Evolutionary conservation across 1,284 basidiomycete species (phyloP), one percentile per base, ranked within the genome.

Genomic region (Trichosporon sp.): DNA sequence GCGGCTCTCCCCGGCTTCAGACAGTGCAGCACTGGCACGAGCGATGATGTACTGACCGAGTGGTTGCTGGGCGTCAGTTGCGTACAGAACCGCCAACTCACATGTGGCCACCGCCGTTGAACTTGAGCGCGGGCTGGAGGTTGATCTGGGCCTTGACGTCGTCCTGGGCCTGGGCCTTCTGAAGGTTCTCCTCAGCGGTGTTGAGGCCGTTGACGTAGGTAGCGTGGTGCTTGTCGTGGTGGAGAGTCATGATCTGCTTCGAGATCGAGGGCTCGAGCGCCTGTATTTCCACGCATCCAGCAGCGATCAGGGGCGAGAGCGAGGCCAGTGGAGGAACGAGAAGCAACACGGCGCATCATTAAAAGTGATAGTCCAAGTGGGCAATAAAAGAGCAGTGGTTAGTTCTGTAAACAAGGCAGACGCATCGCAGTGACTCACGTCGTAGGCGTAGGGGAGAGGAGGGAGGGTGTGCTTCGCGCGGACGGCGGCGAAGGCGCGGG

Each of bases 161-260:
- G 38, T 88, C 87, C 62, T 84, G 78, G 5, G 90, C 82, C 70
- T 75, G 71, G 65, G 81, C 72, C 77, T 32, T 21, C 89, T 87
- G 86, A 79, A 93, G 93, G 29, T 90, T 86, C 80, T 92, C 90
- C 84, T 98, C 95, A 44, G 95, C 93, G 27, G 93, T 89, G 83
- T 97, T 96, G 72, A 96, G 86, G 8, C 92, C 92, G 77, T 90
- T 93, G 71, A 97, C 93, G 83, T 96, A 97, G 25, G 91, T 88
- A 84, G 93, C 92, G 84, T 98, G 96, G 82, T 99, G 96, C 87
- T 95, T 96, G 76, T 89, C 89, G 86, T 99, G 95, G 84, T 99
- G 96, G 72, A 98, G 87, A 70, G 87, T 89, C 93, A 95, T 95
- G 77, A 94, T 95, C 83, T 93, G 88, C 74, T 83, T 82, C 51